A percentile compares a stretch with the other conserved stretches of the same genome.
Conservation (phyloP, 2,329 filamentous ascomycete genomes). For the Teratosphaeria viscida region DNA sequence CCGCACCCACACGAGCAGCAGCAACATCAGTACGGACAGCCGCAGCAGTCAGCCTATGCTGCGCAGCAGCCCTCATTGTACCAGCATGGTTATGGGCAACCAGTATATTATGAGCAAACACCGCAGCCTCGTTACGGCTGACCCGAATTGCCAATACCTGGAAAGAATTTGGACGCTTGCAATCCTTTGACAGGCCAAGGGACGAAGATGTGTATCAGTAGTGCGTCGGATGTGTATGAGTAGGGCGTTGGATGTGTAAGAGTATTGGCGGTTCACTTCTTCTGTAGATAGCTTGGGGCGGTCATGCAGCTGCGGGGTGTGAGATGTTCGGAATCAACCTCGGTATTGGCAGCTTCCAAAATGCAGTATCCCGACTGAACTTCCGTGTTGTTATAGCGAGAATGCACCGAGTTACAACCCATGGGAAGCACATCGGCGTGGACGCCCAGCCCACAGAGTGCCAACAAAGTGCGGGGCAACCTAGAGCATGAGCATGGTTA, state of each 20-base stretch:
- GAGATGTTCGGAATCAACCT: neutral
- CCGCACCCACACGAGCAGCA: slow-evolving; percentile 18
- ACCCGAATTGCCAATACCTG: neutral
- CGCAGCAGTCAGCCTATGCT: neutral
- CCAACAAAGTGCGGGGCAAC: neutral
- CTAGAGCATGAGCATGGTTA: neutral
- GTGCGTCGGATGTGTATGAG: neutral
- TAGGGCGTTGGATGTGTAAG: neutral
- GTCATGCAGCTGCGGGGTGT: neutral
- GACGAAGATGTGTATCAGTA: neutral
- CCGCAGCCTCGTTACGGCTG: neutral
- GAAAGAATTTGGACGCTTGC: neutral
- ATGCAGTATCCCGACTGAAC: neutral
- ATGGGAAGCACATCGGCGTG: neutral
- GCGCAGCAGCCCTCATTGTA: neutral
- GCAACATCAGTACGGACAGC: slow-evolving; percentile 6
- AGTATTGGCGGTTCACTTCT: neutral
- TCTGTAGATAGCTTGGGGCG: neutral
- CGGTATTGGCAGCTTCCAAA: neutral
- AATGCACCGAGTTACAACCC: neutral
- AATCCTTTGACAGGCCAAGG: neutral
- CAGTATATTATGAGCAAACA: neutral
- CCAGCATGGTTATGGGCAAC: neutral
- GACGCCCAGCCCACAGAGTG: neutral
- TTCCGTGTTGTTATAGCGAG: neutral